phyloP scores from a whole-genome alignment of 139 green algal species.

The Zygnema cylindricum region DNA sequence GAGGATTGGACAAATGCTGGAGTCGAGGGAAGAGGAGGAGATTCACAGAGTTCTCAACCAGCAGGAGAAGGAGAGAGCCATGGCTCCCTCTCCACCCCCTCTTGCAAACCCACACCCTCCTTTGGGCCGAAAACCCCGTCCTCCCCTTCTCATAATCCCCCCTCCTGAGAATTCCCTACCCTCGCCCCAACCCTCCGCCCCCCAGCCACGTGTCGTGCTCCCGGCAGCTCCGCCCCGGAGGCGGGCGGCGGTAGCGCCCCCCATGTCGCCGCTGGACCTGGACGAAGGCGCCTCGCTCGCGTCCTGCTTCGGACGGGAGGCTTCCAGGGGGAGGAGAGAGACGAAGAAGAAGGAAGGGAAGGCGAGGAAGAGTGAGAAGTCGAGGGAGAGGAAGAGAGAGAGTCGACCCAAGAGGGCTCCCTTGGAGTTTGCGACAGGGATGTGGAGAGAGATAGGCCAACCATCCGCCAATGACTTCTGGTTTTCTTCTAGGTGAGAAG shows the following conservation, averaged over 20 bases:
- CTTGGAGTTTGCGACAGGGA: no score
- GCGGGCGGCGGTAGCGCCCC: background rate
- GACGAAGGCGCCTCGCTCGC: background rate
- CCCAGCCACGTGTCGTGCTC: background rate
- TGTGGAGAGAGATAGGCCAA: no score
- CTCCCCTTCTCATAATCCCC: background rate
- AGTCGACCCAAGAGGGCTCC: no score
- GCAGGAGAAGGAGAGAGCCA: no score
- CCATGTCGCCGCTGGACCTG: background rate
- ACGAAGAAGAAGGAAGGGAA: background rate
- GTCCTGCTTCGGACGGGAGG: background rate
- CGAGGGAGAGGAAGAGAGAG: background rate
- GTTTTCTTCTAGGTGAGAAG: no score
- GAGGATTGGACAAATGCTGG: no score
- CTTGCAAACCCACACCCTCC: conserved; percentile 32
- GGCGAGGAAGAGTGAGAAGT: background rate
- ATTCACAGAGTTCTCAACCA: no score
- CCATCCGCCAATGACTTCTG: no score
- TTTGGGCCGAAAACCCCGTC: background rate
- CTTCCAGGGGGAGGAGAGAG: background rate
- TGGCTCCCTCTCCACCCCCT: no score
- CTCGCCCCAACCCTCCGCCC: no score
- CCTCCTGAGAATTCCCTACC: background rate
- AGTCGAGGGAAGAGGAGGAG: no score
- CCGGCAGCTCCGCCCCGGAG: background rate